Conservation (phyloP, 2,329 filamentous ascomycete genomes). For the Amauroascus niger region DNA sequence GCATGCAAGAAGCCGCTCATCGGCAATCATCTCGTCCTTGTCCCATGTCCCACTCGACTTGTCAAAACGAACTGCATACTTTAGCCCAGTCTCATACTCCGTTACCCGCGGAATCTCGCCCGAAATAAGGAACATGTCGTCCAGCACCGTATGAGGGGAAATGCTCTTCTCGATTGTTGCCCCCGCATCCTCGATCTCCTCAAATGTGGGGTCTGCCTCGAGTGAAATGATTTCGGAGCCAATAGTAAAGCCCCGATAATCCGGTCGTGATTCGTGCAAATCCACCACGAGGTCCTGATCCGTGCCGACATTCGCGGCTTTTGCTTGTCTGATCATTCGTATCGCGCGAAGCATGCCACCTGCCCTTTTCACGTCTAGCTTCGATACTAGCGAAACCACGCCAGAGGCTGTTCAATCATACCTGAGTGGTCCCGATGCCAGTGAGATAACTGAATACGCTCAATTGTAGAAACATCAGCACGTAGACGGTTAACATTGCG, state of each 20-base stretch:
- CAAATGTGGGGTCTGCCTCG: slow-evolving; percentile 45
- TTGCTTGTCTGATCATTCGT: slow-evolving; percentile 37
- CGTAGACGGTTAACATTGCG: slow-evolving; percentile 40
- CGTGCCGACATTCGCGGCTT: slow-evolving; percentile 14
- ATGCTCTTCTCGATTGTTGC: slow-evolving; percentile 32
- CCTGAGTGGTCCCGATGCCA: slow-evolving; percentile 50
- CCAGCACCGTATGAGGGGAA: slow-evolving; percentile 40
- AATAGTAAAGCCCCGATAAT: slow-evolving; percentile 41
- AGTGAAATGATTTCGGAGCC: slow-evolving; percentile 39
- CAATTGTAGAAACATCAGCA: slow-evolving; percentile 37
- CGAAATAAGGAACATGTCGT: slow-evolving; percentile 45
- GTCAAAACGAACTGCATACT: slow-evolving; percentile 37
- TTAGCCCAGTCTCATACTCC: slow-evolving; percentile 42
- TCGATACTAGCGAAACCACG: background rate
- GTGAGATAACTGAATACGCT: slow-evolving; percentile 43
- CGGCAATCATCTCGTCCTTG: slow-evolving; percentile 38
- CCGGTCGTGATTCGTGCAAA: slow-evolving; percentile 45
- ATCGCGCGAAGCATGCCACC: slow-evolving; percentile 45
- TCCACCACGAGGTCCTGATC: slow-evolving; percentile 35
- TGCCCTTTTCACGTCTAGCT: slow-evolving; percentile 14
- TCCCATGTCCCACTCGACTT: slow-evolving; percentile 17
- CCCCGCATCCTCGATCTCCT: slow-evolving; percentile 39
- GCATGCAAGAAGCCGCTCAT: slow-evolving; percentile 47
- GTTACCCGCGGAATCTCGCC: slow-evolving; percentile 45
- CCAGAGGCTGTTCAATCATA: slow-evolving; percentile 15